phyloP scores from a whole-genome alignment of 495 filamentous ascomycete species.

The Durotheca rogersii region DNA sequence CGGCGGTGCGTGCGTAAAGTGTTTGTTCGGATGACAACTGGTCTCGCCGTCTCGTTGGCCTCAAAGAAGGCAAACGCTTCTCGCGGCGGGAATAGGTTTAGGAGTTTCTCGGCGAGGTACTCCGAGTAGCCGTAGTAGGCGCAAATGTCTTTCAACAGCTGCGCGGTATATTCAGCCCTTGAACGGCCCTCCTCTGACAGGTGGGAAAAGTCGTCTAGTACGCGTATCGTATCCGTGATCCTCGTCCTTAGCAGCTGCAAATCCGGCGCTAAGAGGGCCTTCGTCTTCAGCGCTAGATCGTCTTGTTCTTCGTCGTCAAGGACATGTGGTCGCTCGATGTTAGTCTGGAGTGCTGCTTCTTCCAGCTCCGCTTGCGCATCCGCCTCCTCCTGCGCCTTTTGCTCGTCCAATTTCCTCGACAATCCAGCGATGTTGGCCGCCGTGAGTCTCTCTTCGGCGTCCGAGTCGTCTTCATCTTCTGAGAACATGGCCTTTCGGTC shows the following conservation, averaged over 20 bases:
- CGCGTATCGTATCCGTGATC: conserved; percentile 90
- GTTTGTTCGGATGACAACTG: conserved; percentile 81
- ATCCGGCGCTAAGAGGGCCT: conserved; percentile 71
- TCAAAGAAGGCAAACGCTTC: conserved; percentile 99
- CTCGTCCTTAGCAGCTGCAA: conserved; percentile 85
- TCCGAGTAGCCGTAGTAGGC: conserved; percentile 88
- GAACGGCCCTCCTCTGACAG: conserved; percentile 75
- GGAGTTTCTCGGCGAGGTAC: conserved; percentile 82
- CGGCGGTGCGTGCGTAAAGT: conserved; percentile 90
- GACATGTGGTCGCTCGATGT: conserved; percentile 77
- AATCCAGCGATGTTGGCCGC: conserved; percentile 95
- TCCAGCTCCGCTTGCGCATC: conserved; percentile 79
- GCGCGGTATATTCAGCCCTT: conserved; percentile 80
- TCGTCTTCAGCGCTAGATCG: conserved; percentile 46
- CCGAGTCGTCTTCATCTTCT: conserved; percentile 88
- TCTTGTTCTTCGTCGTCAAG: conserved; percentile 57
- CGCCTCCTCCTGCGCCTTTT: conserved; percentile 67
- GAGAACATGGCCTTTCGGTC: conserved; percentile 75
- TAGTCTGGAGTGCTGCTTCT: conserved; percentile 89
- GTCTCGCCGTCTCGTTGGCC: conserved; percentile 90
- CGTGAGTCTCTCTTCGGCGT: conserved; percentile 86
- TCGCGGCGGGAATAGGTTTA: conserved; percentile 85
- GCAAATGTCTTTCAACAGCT: conserved; percentile 88
- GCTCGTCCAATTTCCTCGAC: conserved; percentile 74
- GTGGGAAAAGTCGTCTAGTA: conserved; percentile 82